Conservation (phyloP, 169 alveolate genomes). For the Miamiensis avidus region DNA sequence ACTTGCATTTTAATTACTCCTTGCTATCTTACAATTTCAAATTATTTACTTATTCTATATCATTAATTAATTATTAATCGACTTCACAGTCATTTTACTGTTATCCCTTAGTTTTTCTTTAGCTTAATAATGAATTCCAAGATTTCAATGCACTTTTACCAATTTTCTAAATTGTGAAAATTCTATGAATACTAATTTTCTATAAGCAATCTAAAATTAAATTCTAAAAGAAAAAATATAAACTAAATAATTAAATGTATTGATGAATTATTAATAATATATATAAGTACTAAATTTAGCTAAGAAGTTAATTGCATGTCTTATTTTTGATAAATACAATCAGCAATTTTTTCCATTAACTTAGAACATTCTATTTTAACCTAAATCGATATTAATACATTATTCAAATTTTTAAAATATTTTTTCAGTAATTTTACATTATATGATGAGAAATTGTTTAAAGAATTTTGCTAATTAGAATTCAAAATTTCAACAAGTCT, state of each 20-base stretch:
- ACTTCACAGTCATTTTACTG: background rate
- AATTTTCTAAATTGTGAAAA: background rate
- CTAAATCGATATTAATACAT: background rate
- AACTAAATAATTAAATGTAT: too few relatives aligned
- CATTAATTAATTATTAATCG: background rate
- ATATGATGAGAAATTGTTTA: background rate
- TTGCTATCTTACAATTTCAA: background rate
- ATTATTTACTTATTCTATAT: too few relatives aligned
- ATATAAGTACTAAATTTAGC: background rate
- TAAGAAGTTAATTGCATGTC: too few relatives aligned
- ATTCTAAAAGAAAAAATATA: background rate
- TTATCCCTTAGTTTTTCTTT: background rate
- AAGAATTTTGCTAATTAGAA: background rate
- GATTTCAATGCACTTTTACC: background rate
- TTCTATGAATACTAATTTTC: background rate
- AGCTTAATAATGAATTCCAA: background rate
- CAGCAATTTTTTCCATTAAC: background rate
- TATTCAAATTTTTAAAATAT: too few relatives aligned
- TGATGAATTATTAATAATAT: too few relatives aligned
- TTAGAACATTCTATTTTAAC: too few relatives aligned
- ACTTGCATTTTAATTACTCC: background rate
- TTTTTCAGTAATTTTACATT: background rate
- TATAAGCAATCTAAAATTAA: too few relatives aligned
- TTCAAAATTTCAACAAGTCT: background rate
- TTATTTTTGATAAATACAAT: too few relatives aligned